Percentiles rank a stretch among this genome's conserved stretches.
These are phyloP conservation scores for Croton laevigatus DNA, from an alignment of 441 rosid genomes.

Conservation along the genomic window DNA sequence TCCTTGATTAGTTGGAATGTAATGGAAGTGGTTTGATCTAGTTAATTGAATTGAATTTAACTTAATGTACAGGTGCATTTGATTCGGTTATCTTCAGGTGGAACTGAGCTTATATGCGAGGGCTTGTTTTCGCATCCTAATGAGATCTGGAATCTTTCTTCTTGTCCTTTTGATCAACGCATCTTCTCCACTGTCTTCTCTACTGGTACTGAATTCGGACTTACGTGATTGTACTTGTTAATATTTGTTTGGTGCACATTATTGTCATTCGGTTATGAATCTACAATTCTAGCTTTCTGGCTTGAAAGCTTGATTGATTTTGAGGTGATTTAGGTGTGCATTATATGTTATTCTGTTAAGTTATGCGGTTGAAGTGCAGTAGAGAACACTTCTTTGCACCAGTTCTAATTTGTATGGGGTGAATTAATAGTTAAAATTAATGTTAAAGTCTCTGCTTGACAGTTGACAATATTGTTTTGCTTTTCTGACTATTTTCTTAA, in stretches of 20 bases:
- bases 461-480: not conserved
- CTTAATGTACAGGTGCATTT: constrained; percentile 61
- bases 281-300: not conserved
- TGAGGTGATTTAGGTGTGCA: not conserved
- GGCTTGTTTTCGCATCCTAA: constrained; percentile 86
- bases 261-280: not conserved
- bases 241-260: not conserved
- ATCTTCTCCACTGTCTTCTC: constrained; percentile 82
- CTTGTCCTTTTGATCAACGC: constrained; percentile 91
- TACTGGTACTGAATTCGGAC: constrained; percentile 42
- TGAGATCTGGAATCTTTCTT: constrained; percentile 91
- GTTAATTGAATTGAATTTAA: constrained; percentile 20
- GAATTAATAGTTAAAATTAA: not conserved
- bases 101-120: constrained; percentile 84
- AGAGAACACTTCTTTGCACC: not conserved
- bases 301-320: not conserved
- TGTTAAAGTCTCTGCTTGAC: not conserved
- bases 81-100: constrained; percentile 79
- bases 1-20: not conserved
- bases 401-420: no score
- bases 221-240: not conserved
- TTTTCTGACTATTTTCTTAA: not conserved
- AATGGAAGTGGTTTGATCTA: constrained; percentile 3
- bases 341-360: not conserved
- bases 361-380: not conserved